Conservation (phyloP, 257 asterid genomes). For the Apocynum venetum region DNA sequence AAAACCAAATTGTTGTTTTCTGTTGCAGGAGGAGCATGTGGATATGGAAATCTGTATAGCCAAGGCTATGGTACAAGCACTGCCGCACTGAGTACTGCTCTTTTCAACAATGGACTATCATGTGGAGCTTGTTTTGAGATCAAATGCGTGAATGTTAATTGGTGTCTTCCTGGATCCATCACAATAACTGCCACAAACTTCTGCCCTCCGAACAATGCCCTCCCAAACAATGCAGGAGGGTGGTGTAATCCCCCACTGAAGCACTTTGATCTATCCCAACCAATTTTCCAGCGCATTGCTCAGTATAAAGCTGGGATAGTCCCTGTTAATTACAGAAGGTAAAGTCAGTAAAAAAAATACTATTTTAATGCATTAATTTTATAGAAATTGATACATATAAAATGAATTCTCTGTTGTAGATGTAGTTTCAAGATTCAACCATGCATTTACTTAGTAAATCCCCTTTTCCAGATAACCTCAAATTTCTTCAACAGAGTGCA, state of each 20-base stretch:
- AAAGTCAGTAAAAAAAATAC: no score
- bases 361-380: no score
- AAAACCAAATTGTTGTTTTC: background rate
- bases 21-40: slow-evolving; percentile 32
- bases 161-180: slow-evolving; percentile 22
- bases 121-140: slow-evolving; percentile 34
- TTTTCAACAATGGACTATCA: slow-evolving; percentile 21
- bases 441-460: no score
- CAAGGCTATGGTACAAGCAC: slow-evolving; percentile 29
- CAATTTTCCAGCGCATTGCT: slow-evolving; percentile 21
- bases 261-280: slow-evolving; percentile 32
- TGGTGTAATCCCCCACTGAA: slow-evolving; percentile 32
- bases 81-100: slow-evolving; percentile 32
- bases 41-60: slow-evolving; percentile 28
- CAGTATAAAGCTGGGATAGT: slow-evolving; percentile 29
- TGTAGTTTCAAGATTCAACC: no score
- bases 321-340: slow-evolving; percentile 29
- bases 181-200: slow-evolving; percentile 28
- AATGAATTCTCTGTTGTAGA: no score
- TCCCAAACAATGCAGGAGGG: slow-evolving; percentile 21
- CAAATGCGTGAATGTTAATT: slow-evolving; percentile 19
- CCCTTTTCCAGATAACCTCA: no score
- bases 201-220: slow-evolving; percentile 29
- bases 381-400: no score
- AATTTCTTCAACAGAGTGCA: no score